These are phyloP conservation scores for Aspergillus sojae DNA, from an alignment of 2,329 filamentous ascomycete genomes.

Conservation along the genomic window DNA sequence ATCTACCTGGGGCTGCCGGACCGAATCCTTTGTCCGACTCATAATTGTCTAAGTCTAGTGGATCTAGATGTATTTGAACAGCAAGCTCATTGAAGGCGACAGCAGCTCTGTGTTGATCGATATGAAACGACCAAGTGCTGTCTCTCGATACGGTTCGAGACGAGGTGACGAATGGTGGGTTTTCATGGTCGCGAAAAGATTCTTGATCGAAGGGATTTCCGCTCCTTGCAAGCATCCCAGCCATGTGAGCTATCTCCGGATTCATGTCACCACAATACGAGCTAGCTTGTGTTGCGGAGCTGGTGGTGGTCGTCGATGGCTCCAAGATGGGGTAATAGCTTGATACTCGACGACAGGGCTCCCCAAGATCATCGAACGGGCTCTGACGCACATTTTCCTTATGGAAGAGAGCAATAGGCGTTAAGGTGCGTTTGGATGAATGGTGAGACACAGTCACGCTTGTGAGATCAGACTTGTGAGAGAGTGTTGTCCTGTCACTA, in stretches of 20 bases:
- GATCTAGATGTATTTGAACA: constrained; percentile 23
- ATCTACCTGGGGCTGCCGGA: neutral
- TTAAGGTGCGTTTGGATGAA: constrained; percentile 32
- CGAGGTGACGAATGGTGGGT: constrained; percentile 23
- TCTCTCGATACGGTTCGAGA: constrained; percentile 25
- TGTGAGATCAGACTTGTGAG: constrained; percentile 37
- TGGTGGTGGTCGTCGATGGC: neutral
- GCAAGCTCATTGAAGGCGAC: constrained; percentile 36
- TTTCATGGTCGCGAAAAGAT: constrained; percentile 7
- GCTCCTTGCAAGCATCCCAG: constrained; percentile 5
- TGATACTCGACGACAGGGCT: constrained; percentile 13
- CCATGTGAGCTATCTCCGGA: neutral
- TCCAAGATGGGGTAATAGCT: constrained; percentile 18
- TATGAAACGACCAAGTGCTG: constrained; percentile 24
- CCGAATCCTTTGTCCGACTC: neutral
- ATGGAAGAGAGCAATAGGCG: constrained; percentile 25
- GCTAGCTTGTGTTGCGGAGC: constrained; percentile 16
- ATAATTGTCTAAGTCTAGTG: constrained; percentile 19
- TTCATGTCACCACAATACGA: constrained; percentile 19
- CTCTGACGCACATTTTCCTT: constrained; percentile 14
- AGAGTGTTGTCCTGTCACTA: constrained; percentile 35
- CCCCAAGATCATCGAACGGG: constrained; percentile 20
- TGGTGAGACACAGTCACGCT: constrained; percentile 35
- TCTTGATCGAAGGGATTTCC: constrained; percentile 12
- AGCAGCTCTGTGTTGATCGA: constrained; percentile 29